phyloP scores from a whole-genome alignment of 257 asterid genomes.

The Solanum etuberosum region DNA sequence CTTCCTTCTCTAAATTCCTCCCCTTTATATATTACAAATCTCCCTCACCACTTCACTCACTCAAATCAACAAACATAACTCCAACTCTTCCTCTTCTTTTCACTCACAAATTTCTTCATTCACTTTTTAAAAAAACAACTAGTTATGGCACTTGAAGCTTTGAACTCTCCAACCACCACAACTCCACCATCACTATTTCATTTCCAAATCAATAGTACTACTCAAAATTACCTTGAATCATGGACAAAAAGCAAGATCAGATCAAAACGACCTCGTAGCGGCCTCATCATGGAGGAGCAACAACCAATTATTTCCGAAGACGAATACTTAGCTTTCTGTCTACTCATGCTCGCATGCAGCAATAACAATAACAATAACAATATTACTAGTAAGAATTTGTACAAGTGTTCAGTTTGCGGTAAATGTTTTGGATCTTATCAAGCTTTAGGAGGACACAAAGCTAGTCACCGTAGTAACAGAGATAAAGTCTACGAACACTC shows the following conservation, averaged over 20 bases:
- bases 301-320: constrained; percentile 19
- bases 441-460: constrained; percentile 40
- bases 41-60: background rate
- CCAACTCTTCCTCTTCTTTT: background rate
- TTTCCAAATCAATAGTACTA: constrained; percentile 1
- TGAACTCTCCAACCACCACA: constrained; percentile 34
- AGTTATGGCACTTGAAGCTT: constrained; percentile 42
- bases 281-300: background rate
- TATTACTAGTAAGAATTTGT: background rate
- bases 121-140: background rate
- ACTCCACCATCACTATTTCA: constrained; percentile 11
- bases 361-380: background rate
- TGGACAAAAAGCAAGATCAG: constrained; percentile 34
- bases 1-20: constrained; percentile 23
- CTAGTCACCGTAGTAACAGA: constrained; percentile 22
- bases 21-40: constrained; percentile 6
- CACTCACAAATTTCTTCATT: background rate
- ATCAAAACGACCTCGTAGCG: constrained; percentile 26
- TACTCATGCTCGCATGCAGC: constrained; percentile 47
- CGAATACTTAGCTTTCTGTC: constrained; percentile 57
- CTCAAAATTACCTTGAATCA: constrained; percentile 7
- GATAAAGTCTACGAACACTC: background rate
- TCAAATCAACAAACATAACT: background rate
- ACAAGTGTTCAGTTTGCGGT: constrained; percentile 26
- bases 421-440: constrained; percentile 30